Conservation (phyloP, 768 basidiomycete genomes). For the Rhodosporidiobolus sp. region DNA sequence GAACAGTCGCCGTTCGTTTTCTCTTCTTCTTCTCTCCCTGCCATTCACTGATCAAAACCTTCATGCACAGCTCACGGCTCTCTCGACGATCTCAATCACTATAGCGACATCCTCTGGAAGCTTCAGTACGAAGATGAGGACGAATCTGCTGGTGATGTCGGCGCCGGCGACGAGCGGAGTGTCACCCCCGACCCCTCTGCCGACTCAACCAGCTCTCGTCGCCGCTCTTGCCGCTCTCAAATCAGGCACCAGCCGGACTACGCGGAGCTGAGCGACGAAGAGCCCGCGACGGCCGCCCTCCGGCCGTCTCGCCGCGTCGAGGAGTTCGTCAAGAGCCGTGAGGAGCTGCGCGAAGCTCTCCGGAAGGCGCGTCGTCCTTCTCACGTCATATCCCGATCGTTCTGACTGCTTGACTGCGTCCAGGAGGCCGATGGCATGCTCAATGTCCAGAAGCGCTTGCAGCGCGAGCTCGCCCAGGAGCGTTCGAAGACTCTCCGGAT, state of each 20-base stretch:
- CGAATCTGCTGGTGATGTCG: background rate
- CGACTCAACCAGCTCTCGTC: no score
- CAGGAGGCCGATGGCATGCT: slow-evolving; percentile 39
- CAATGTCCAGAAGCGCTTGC: slow-evolving; percentile 27
- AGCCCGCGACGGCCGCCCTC: background rate
- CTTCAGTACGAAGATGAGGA: background rate
- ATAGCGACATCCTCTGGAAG: background rate
- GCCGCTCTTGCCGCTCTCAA: background rate
- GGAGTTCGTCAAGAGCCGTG: slow-evolving; percentile 41
- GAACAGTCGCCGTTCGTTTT: background rate
- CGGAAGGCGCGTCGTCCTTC: background rate
- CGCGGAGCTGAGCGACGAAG: background rate
- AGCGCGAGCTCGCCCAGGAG: slow-evolving; percentile 2
- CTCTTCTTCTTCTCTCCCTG: background rate
- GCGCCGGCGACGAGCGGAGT: background rate
- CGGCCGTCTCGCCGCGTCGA: background rate
- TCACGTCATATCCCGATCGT: slow-evolving; percentile 19
- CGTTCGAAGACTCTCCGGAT: background rate
- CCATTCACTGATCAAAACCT: background rate
- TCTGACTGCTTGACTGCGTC: slow-evolving; percentile 7
- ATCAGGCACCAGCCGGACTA: background rate
- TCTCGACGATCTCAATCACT: background rate
- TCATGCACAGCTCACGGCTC: background rate
- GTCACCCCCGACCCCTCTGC: background rate
- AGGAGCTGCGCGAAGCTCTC: slow-evolving; percentile 41